Conservation (phyloP, 257 asterid genomes). For the Nemophila menziesii region DNA sequence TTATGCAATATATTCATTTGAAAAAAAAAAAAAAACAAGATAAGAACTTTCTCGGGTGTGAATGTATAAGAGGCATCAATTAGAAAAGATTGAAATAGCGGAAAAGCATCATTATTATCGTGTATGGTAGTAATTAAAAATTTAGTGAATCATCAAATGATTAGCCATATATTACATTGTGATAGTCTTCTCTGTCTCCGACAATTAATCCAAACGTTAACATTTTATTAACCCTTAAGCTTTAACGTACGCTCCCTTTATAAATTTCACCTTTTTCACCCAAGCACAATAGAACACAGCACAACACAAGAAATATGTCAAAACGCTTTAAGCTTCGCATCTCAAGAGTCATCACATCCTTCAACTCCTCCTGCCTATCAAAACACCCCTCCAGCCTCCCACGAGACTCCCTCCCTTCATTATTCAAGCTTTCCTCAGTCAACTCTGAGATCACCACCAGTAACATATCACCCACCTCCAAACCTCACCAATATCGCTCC, state of each 20-base stretch:
- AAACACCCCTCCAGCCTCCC: slow-evolving; percentile 49
- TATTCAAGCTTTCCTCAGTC: slow-evolving; percentile 12
- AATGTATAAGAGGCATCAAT: too few relatives aligned
- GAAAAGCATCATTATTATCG: too few relatives aligned
- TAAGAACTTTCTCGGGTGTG: too few relatives aligned
- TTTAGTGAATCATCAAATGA: too few relatives aligned
- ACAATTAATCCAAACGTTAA: too few relatives aligned
- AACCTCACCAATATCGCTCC: slow-evolving; percentile 10
- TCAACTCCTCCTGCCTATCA: slow-evolving; percentile 68
- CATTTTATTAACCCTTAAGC: too few relatives aligned
- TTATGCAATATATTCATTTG: too few relatives aligned
- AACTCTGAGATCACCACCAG: slow-evolving; percentile 6
- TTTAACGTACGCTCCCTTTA: slow-evolving; percentile 8
- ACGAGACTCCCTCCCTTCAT: slow-evolving; percentile 42
- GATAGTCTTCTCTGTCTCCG: too few relatives aligned
- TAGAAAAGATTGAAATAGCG: too few relatives aligned
- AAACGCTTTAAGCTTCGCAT: slow-evolving; percentile 49
- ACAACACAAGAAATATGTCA: slow-evolving; percentile 21
- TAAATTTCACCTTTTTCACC: slow-evolving; percentile 9
- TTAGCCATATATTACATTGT: too few relatives aligned
- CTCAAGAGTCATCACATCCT: slow-evolving; percentile 34
- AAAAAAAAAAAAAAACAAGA: too few relatives aligned
- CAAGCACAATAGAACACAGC: slow-evolving; percentile 4
- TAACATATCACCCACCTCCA: slow-evolving; percentile 1
- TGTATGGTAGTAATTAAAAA: too few relatives aligned